phyloP scores from a whole-genome alignment of 495 filamentous ascomycete genomes.

The Aspergillus wentii region DNA sequence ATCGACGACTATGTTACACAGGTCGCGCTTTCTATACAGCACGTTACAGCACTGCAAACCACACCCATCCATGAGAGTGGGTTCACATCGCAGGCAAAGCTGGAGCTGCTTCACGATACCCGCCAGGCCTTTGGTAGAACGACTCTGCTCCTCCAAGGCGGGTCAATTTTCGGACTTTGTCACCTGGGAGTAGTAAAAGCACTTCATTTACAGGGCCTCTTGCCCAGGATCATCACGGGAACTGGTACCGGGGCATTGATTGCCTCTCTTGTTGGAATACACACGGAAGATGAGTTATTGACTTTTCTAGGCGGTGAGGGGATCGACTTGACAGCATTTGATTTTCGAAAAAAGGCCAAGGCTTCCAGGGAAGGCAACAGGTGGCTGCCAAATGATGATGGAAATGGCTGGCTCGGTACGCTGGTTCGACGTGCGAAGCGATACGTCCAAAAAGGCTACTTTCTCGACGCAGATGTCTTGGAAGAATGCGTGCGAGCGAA shows the following conservation, averaged over 20 bases:
- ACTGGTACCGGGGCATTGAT: constrained; percentile 89
- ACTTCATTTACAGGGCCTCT: constrained; percentile 72
- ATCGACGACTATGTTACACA: constrained; percentile 90
- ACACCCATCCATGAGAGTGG: constrained; percentile 46
- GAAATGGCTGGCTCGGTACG: constrained; percentile 48
- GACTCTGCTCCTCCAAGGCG: constrained; percentile 83
- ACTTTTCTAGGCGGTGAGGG: constrained; percentile 69
- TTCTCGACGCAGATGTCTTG: constrained; percentile 75
- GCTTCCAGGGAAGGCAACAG: constrained; percentile 9
- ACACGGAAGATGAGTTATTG: constrained; percentile 81
- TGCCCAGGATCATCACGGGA: constrained; percentile 88
- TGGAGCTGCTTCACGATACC: constrained; percentile 86
- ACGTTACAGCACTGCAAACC: constrained; percentile 70
- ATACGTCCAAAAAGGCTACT: constrained; percentile 70
- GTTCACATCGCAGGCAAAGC: constrained; percentile 77
- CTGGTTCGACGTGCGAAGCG: constrained; percentile 56
- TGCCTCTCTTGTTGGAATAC: constrained; percentile 82
- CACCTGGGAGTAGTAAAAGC: constrained; percentile 91
- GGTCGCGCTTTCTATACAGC: constrained; percentile 71
- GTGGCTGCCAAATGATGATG: constrained; percentile 13
- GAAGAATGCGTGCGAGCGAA: constrained; percentile 84
- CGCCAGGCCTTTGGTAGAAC: constrained; percentile 85
- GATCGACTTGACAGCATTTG: constrained; percentile 81
- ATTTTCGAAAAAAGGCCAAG: constrained; percentile 24
- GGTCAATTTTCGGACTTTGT: constrained; percentile 86